These are phyloP conservation scores for Penicillium herquei DNA, from an alignment of 495 filamentous ascomycete species.

Conservation along the genomic window DNA sequence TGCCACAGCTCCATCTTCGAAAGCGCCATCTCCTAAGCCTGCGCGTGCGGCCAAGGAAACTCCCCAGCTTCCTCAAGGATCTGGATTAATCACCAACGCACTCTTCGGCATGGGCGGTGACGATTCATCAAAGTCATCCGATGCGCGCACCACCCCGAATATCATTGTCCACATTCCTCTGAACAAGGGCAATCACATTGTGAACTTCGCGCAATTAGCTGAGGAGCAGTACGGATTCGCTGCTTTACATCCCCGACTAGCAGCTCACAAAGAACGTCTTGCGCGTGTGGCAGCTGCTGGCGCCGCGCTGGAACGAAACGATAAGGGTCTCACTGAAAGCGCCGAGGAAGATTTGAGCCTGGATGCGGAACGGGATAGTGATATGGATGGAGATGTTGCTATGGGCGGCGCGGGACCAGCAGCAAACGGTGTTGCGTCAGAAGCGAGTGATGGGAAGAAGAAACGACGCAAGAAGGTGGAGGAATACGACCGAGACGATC, in stretches of 20 bases:
- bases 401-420: slow-evolving; percentile 57
- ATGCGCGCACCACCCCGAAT: slow-evolving; percentile 63
- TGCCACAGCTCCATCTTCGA: slow-evolving; percentile 52
- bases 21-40: slow-evolving; percentile 60
- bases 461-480: slow-evolving; percentile 80
- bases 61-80: slow-evolving; percentile 60
- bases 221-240: slow-evolving; percentile 94
- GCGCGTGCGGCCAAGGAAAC: slow-evolving; percentile 51
- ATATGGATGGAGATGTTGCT: slow-evolving; percentile 72
- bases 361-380: slow-evolving; percentile 48
- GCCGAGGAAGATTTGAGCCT: slow-evolving; percentile 53
- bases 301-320: slow-evolving; percentile 73
- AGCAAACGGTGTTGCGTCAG: slow-evolving; percentile 47
- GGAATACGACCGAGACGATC: slow-evolving; percentile 94
- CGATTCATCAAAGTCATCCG: slow-evolving; percentile 35
- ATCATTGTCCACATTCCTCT: slow-evolving; percentile 83
- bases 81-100: slow-evolving; percentile 63
- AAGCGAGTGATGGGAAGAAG: slow-evolving; percentile 58
- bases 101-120: slow-evolving; percentile 49
- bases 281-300: slow-evolving; percentile 80
- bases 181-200: slow-evolving; percentile 76
- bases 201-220: slow-evolving; percentile 93
- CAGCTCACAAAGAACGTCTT: slow-evolving; percentile 77
- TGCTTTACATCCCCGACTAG: slow-evolving; percentile 84
- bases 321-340: slow-evolving; percentile 51